Evolutionary conservation across 345 rosid species (phyloP), one percentile per base, ranked within the genome.

Genomic region (Carallia brachiata): DNA sequence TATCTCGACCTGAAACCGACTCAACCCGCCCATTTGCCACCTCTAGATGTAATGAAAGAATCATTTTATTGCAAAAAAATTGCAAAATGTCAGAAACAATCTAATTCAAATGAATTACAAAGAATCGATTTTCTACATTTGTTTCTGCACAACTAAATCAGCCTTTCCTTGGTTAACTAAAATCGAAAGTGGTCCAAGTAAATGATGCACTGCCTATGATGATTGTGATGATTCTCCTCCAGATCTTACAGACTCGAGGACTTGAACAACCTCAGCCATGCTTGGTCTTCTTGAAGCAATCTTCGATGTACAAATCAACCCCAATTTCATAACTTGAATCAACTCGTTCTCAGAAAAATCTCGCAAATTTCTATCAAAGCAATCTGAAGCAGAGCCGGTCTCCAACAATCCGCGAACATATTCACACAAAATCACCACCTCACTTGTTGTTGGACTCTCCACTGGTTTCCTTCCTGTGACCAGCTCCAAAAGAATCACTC

Each of bases 201-300:
- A 68, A 65, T 52, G 30, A 48, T 44, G 36, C 67, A 57, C 19
- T n/a, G n/a, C n/a, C n/a, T 64, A 66, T 16, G 52, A 68, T 77
- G 57, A 72, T 81, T 77, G 86, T 36, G 87, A 63, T 36, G 80
- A 73, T 64, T 80, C 92, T 27, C 59, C 73, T 70, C 84, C 97
- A 52, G 83, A 75, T 81, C 96, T 85, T 74, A 95, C 88, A 39
- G 96, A 90, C 84, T 95, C 99, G 59, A 92, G 99, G 72, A 95
- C 92, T 80, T 92, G 99, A 74, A 92, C 96, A 71, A 84, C 96
- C 79, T 95, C 99, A 31, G 97, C 92, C 96, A 92, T 90, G 84
- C 97, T 95, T 15, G 97, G 98, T 80, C 99, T 90, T 82, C 90
- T 88, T 63, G 86, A 36, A 62, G 96, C 92, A 75, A 61, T 77